Conservation (phyloP, 2,329 filamentous ascomycete species). For the Phoma sp. region DNA sequence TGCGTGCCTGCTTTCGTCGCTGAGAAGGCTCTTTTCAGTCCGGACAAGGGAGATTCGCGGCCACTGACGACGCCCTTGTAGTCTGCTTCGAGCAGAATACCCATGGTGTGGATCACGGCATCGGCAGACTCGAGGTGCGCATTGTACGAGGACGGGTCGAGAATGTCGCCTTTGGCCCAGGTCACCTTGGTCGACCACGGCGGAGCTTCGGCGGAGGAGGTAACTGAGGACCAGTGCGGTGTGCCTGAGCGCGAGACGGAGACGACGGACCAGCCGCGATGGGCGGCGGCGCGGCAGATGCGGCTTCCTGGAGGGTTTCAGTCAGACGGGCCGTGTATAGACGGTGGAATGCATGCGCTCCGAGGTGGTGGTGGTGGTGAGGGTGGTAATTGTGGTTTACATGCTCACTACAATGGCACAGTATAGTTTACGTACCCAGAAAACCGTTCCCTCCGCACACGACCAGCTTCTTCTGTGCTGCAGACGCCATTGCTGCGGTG, state of each 20-base stretch:
- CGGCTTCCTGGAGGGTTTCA: slow-evolving; percentile 60
- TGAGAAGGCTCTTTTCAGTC: slow-evolving; percentile 79
- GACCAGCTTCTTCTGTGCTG: slow-evolving; percentile 77
- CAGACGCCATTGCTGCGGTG: slow-evolving; percentile 54
- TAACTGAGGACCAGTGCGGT: slow-evolving; percentile 81
- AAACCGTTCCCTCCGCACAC: slow-evolving; percentile 96
- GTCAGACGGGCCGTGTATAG: too few species aligned
- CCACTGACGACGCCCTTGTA: slow-evolving; percentile 93
- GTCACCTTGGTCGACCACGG: slow-evolving; percentile 81
- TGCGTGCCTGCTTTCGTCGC: slow-evolving; percentile 65
- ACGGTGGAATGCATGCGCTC: too few species aligned
- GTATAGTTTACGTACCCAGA: slow-evolving; percentile 61
- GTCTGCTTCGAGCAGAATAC: slow-evolving; percentile 94
- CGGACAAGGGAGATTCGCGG: slow-evolving; percentile 79
- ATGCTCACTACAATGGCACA: too few species aligned
- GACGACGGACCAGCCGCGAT: slow-evolving; percentile 87
- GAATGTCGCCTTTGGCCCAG: slow-evolving; percentile 89
- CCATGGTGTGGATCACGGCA: slow-evolving; percentile 93
- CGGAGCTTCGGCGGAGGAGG: slow-evolving; percentile 73
- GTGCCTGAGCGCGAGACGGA: slow-evolving; percentile 95
- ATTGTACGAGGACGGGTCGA: slow-evolving; percentile 80
- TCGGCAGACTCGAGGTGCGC: slow-evolving; percentile 77
- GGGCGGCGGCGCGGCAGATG: slow-evolving; percentile 89
- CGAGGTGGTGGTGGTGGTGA: too few species aligned
- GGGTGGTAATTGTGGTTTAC: too few species aligned